Evolutionary conservation across 2,329 filamentous ascomycete genomes (phyloP).

Genomic region (Colletotrichum costaricense): DNA sequence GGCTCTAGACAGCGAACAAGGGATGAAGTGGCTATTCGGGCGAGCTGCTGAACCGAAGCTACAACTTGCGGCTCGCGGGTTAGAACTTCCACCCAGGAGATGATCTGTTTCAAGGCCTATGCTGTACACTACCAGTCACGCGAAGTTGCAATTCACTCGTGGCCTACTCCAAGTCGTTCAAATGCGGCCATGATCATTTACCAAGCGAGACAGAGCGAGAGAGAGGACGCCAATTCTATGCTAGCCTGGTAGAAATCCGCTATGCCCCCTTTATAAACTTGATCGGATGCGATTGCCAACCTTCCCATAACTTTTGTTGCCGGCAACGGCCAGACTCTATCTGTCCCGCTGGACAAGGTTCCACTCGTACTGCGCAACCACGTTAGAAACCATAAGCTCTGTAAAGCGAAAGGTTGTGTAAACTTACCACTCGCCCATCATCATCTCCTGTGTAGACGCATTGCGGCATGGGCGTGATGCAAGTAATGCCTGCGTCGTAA

Average conservation of each 20-base stretch:
- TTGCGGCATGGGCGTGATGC: conserved; percentile 84
- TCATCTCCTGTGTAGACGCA: conserved; percentile 95
- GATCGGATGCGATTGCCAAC: not conserved
- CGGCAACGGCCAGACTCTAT: conserved; percentile 52
- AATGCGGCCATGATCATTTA: not conserved
- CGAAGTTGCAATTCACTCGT: conserved; percentile 16
- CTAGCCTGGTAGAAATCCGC: conserved; percentile 18
- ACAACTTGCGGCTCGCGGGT: not conserved
- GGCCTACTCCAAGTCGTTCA: not conserved
- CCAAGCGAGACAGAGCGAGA: not conserved
- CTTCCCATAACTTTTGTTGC: not conserved
- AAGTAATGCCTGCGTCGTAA: conserved; percentile 80
- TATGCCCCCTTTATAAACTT: conserved; percentile 36
- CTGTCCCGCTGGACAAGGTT: conserved; percentile 68
- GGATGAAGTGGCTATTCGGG: not conserved
- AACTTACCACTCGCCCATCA: conserved; percentile 82
- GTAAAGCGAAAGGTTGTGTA: rapidly evolving
- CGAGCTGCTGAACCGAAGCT: conserved; percentile 7
- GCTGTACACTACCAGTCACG: conserved; percentile 29
- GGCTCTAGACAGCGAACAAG: conserved; percentile 28
- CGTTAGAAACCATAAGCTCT: conserved; percentile 18
- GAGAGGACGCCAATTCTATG: conserved; percentile 30
- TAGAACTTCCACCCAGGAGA: not conserved
- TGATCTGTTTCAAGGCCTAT: not conserved
- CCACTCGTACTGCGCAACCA: conserved; percentile 68